Base-by-base conservation (phyloP, 805 yeast genomes). In the Yamadazyma kitorensis region DNA sequence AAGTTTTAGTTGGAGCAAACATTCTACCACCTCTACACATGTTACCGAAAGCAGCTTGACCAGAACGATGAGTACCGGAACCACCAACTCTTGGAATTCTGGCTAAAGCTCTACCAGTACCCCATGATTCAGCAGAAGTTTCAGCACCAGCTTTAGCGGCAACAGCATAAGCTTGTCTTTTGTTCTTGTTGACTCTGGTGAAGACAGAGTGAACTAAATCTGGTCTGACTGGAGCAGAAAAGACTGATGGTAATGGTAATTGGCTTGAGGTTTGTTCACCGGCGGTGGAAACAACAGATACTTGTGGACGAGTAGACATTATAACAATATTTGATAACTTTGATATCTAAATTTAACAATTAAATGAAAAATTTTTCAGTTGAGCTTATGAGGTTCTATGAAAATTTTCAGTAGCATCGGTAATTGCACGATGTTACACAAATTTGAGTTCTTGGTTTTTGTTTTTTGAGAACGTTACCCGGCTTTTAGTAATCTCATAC, bases 1-100 rank as follows among this genome's bases (percentile, higher is more conserved):
- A 93, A 75, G 95, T 89, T 83, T 93, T 93, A 75, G 98, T 93
- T 73, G 98, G 98, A 74, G 98, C 97, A 68, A 93, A 93, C 98
- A 93, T 93, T 78, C 98, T 95, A 80, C 98, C 98, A 74, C 97
- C 97, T 77, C 98, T 91, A 82, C 98, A 93, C 98, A 93, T 93
- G 93, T 93, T 93, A 84, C 98, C 98, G 82, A 93, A 93, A 70
- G 98, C 98, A 74, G 88, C 98, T 78, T 93, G 98, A 74, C 98
- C 98, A 54, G 98, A 79, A 78, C 98, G 89, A 94, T 88, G 96
- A 72, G 98, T 93, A 86, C 98, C 98, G 71, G 95, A 89, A 80
- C 98, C 98, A 77, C 96, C 96, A 70, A 93, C 98, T 83, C 98
- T 89, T 80, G 98, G 98, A 73, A 93, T 91, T 82, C 98, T 91